A percentile compares a stretch with the other conserved stretches of the same genome.
These are phyloP conservation scores for Solanum infundibuliforme DNA, from an alignment of 257 asterid species.

Conservation along the genomic window DNA sequence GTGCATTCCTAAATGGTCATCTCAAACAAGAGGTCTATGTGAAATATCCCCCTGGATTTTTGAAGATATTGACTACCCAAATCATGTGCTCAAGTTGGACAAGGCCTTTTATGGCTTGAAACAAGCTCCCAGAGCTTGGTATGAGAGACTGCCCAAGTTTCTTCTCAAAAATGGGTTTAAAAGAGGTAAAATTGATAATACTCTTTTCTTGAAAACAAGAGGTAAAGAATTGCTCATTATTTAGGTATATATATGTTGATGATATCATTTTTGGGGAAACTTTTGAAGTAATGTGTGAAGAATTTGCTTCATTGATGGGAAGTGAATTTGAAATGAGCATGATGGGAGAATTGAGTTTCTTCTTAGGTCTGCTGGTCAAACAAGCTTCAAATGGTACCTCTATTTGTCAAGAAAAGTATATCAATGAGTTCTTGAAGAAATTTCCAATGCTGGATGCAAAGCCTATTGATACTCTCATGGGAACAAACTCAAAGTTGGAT, in stretches of 20 bases:
- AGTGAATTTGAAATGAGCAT: not conserved
- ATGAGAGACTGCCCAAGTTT: not conserved
- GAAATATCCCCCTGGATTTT: not conserved
- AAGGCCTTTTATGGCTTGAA: not conserved
- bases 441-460: not conserved
- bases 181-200: not conserved
- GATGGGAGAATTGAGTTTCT: not conserved
- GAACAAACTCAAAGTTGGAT: not conserved
- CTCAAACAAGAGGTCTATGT: no score
- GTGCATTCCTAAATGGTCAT: no score
- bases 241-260: not conserved
- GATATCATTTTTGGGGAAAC: not conserved
- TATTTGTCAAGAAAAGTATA: not conserved
- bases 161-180: no score
- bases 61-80: not conserved
- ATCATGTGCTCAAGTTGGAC: not conserved
- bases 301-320: not conserved
- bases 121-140: not conserved
- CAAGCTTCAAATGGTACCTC: not conserved
- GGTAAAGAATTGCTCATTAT: not conserved
- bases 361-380: not conserved
- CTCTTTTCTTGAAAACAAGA: not conserved
- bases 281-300: no score
- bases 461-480: not conserved
- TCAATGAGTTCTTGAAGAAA: not conserved